Evolutionary conservation across 2,329 filamentous ascomycete genomes (phyloP).

Genomic region (Pseudopyrenochaeta lycopersici): DNA sequence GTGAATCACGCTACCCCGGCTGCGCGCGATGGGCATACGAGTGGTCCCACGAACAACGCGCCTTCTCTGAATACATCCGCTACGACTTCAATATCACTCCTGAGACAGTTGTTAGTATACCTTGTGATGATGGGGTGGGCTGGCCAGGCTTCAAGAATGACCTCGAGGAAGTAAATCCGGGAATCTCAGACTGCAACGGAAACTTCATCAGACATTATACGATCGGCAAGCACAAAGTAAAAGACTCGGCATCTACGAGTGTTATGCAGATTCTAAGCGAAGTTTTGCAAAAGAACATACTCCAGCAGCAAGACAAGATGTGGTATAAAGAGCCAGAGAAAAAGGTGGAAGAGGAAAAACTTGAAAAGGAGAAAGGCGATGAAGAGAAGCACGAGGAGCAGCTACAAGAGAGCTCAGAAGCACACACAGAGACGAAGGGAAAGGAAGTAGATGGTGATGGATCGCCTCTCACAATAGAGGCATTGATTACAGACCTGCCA

Average conservation of each 20-base stretch:
- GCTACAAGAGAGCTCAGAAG: background rate
- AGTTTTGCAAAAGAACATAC: slow-evolving; percentile 9
- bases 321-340: slow-evolving; percentile 12
- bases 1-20: slow-evolving; percentile 31
- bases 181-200: slow-evolving; percentile 35
- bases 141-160: slow-evolving; percentile 36
- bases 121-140: slow-evolving; percentile 48
- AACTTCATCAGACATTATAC: slow-evolving; percentile 43
- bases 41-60: slow-evolving; percentile 45
- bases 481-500: background rate
- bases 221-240: slow-evolving; percentile 21
- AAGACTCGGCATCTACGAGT: slow-evolving; percentile 5
- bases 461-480: background rate
- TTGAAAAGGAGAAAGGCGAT: no score
- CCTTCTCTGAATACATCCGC: slow-evolving; percentile 44
- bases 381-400: slow-evolving; percentile 1
- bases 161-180: slow-evolving; percentile 11
- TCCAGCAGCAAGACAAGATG: background rate
- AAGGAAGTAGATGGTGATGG: background rate
- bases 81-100: slow-evolving; percentile 39
- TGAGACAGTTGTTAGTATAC: slow-evolving; percentile 38
- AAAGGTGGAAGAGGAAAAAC: background rate
- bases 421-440: background rate
- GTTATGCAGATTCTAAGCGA: slow-evolving; percentile 13
- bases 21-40: slow-evolving; percentile 39